Percentiles rank a stretch among this genome's conserved stretches.
Evolutionary conservation across 306 rosid species (phyloP).

Genomic region (Phaseolus lunatus): DNA sequence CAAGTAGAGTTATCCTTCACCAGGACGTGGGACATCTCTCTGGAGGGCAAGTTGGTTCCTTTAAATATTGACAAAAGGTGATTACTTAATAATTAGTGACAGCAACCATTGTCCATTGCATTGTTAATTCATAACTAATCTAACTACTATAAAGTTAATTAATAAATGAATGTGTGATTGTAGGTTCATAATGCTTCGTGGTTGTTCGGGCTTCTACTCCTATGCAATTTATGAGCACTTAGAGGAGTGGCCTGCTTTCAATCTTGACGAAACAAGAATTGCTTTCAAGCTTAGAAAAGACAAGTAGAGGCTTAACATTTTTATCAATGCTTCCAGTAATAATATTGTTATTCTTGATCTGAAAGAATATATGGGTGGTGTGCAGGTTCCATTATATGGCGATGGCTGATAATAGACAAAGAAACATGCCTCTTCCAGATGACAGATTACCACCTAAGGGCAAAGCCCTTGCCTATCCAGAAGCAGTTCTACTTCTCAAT

Average conservation of each 20-base stretch:
- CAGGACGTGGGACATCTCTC: conserved; percentile 75
- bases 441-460: conserved; percentile 68
- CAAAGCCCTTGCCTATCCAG: conserved; percentile 72
- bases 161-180: background rate
- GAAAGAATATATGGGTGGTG: conserved; percentile 1
- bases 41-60: conserved; percentile 66
- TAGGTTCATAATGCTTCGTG: conserved; percentile 89
- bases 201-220: conserved; percentile 83
- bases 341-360: background rate
- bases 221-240: conserved; percentile 91
- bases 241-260: conserved; percentile 81
- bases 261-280: conserved; percentile 82
- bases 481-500: conserved; percentile 79
- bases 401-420: conserved; percentile 86
- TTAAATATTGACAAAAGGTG: conserved; percentile 91
- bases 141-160: background rate
- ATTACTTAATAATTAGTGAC: background rate
- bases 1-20: conserved; percentile 88
- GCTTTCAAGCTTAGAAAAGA: conserved; percentile 96
- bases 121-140: background rate
- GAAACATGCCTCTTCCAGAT: conserved; percentile 89
- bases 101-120: conserved; percentile 8
- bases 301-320: conserved; percentile 53
- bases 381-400: conserved; percentile 93
- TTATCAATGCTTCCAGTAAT: background rate